Percentiles rank a stretch among this genome's conserved stretches.
Evolutionary conservation across 2,329 filamentous ascomycete genomes (phyloP).

Genomic region (Tolypocladium guangdongense): DNA sequence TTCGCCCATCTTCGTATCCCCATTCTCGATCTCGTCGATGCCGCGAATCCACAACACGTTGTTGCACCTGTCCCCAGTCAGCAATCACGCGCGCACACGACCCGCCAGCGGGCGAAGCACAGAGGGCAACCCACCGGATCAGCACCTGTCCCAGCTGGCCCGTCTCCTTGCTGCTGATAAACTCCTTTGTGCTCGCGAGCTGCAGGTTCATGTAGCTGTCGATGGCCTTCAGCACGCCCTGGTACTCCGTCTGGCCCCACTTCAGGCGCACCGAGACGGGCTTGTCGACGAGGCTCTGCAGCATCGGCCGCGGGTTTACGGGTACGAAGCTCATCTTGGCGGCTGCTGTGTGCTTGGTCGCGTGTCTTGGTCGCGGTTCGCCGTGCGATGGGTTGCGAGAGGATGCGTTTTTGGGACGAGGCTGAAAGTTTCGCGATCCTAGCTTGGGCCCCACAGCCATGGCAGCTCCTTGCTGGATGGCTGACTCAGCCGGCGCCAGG

Average conservation of each 20-base stretch:
- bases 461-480: neutral
- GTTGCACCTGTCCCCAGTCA: constrained; percentile 56
- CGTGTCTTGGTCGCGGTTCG: neutral
- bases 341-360: neutral
- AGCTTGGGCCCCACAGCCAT: neutral
- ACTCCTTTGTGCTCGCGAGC: constrained; percentile 83
- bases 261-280: constrained; percentile 87
- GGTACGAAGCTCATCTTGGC: constrained; percentile 58
- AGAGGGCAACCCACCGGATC: constrained; percentile 54
- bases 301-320: constrained; percentile 91
- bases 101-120: neutral
- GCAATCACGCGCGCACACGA: neutral
- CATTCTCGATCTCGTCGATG: constrained; percentile 38
- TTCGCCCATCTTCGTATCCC: constrained; percentile 49
- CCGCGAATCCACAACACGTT: constrained; percentile 89
- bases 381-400: neutral
- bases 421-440: neutral
- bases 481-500: neutral
- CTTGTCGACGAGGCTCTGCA: constrained; percentile 87
- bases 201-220: constrained; percentile 99
- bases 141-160: constrained; percentile 82
- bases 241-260: constrained; percentile 98
- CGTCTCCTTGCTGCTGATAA: constrained; percentile 75
- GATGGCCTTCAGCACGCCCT: constrained; percentile 80
- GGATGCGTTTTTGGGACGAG: neutral